phyloP scores from a whole-genome alignment of 108 stramenopile species.

The Cyclostephanos tholiformis region DNA sequence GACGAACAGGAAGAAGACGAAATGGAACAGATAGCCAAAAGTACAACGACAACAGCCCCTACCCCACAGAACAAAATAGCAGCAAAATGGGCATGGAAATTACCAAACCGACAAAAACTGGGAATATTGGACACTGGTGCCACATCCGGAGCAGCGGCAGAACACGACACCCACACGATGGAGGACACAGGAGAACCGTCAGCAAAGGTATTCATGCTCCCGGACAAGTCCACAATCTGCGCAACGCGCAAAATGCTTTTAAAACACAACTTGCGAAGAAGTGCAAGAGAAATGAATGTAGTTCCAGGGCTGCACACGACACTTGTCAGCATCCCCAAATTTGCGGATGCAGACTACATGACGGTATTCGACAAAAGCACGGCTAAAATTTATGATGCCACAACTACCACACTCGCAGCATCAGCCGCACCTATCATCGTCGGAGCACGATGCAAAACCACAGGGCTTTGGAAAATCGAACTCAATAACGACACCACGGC shows the following conservation, averaged over 20 bases:
- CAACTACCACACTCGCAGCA: not conserved
- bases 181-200: not conserved
- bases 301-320: not conserved
- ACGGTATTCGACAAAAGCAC: not conserved
- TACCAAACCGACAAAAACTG: not conserved
- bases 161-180: not conserved
- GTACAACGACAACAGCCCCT: not conserved
- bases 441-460: too few species aligned
- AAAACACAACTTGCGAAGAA: too few species aligned
- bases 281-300: not conserved
- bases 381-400: not conserved
- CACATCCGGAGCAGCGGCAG: not conserved
- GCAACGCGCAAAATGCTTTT: not conserved
- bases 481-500: too few species aligned
- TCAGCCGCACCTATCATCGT: too few species aligned
- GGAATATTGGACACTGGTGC: not conserved
- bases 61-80: not conserved
- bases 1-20: not conserved
- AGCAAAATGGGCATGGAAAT: too few species aligned
- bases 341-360: not conserved
- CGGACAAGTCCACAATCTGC: not conserved
- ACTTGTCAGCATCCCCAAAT: not conserved
- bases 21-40: not conserved
- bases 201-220: not conserved
- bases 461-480: too few species aligned